Conservation (phyloP, 1,284 basidiomycete genomes). For the Moesziomyces aphidis region DNA sequence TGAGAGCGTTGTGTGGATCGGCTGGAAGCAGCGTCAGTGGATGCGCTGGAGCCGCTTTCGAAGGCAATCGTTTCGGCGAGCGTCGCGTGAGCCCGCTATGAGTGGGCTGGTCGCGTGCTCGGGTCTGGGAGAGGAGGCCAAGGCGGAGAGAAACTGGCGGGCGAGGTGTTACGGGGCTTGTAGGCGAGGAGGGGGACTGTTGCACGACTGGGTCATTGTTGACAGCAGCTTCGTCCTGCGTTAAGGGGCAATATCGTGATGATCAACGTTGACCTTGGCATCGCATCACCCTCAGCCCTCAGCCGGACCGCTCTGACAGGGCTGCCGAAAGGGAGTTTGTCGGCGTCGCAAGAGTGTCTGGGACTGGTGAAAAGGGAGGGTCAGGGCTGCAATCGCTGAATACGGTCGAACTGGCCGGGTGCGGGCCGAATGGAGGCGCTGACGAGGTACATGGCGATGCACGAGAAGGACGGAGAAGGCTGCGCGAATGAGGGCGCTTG, state of each 20-base stretch:
- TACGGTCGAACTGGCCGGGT: slow-evolving; percentile 36
- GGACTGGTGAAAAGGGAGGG: slow-evolving; percentile 15
- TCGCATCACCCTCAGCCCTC: slow-evolving; percentile 1
- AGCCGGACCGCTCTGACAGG: background rate
- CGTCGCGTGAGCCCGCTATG: slow-evolving; percentile 27
- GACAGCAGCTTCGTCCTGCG: background rate
- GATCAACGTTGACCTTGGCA: slow-evolving; percentile 46
- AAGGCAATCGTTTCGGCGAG: slow-evolving; percentile 2
- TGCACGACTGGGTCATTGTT: slow-evolving; percentile 22
- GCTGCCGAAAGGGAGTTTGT: background rate
- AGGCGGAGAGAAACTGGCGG: slow-evolving; percentile 39
- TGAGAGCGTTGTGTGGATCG: background rate
- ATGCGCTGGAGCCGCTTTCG: slow-evolving; percentile 2
- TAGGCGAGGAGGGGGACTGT: slow-evolving; percentile 26
- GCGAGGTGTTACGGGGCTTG: slow-evolving; percentile 33
- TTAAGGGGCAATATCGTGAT: slow-evolving; percentile 13
- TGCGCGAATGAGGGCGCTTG: slow-evolving; percentile 3
- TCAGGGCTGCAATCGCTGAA: slow-evolving; percentile 37
- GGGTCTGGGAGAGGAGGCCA: slow-evolving; percentile 8
- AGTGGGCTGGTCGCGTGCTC: slow-evolving; percentile 6
- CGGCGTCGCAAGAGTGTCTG: slow-evolving; percentile 2
- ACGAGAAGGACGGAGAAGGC: slow-evolving; percentile 1
- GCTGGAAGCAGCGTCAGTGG: background rate
- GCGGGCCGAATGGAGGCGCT: slow-evolving; percentile 26
- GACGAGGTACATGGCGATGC: slow-evolving; percentile 9